phyloP scores from a whole-genome alignment of 441 rosid species.

The Rhodomyrtus psidioides region DNA sequence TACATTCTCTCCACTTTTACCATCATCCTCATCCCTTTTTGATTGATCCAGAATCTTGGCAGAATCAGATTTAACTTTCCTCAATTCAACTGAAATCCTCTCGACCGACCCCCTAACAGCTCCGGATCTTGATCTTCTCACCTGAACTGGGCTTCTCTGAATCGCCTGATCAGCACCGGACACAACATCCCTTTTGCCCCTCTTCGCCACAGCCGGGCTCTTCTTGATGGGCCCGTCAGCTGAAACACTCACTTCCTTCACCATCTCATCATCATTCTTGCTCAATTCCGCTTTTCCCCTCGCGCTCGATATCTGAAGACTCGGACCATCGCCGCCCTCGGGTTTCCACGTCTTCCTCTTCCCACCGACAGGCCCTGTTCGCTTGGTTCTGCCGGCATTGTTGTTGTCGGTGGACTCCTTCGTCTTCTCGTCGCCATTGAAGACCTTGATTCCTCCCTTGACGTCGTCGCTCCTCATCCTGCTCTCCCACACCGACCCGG shows the following conservation, averaged over 20 bases:
- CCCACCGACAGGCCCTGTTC: neutral
- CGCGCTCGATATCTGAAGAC: constrained; percentile 1
- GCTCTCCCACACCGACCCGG: constrained; percentile 73
- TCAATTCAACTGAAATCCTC: constrained; percentile 14
- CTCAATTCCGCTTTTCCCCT: constrained; percentile 9
- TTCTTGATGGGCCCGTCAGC: constrained; percentile 17
- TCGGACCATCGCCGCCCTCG: constrained; percentile 23
- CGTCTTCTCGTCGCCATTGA: constrained; percentile 26
- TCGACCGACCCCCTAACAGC: constrained; percentile 2
- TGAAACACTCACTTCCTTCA: constrained; percentile 12
- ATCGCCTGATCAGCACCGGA: neutral
- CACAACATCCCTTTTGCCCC: neutral
- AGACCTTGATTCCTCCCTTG: constrained; percentile 42
- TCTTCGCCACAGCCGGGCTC: neutral
- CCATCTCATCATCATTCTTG: constrained; percentile 9
- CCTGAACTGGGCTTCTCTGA: constrained; percentile 22
- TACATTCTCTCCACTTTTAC: constrained; percentile 1
- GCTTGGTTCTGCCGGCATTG: neutral
- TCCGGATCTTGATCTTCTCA: constrained; percentile 17
- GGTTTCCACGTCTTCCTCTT: constrained; percentile 61
- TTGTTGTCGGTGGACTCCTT: neutral
- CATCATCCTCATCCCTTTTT: neutral
- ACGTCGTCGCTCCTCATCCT: constrained; percentile 62
- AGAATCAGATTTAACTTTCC: constrained; percentile 37
- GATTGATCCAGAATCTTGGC: constrained; percentile 6